Evolutionary conservation across 208 protist genomes (phyloP).

Genomic region (Phytomonas francai): DNA sequence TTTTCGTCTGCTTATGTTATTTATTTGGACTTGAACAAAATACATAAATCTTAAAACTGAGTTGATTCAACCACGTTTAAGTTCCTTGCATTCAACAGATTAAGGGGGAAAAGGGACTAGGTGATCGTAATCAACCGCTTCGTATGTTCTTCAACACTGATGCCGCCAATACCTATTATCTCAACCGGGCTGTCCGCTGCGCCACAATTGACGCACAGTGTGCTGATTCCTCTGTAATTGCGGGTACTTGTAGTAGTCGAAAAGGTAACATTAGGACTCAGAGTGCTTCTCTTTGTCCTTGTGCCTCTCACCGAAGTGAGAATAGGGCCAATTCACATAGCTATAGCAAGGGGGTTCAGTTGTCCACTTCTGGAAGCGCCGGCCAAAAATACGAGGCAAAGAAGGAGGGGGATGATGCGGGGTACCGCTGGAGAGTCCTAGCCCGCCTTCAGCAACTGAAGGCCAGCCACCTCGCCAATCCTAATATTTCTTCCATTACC

Average conservation of each 20-base stretch:
- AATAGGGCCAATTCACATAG: not conserved
- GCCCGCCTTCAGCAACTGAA: not conserved
- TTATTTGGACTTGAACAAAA: not conserved
- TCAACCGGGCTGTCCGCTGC: not conserved
- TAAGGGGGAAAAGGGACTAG: not conserved
- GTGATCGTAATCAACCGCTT: not conserved
- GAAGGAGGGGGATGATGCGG: not conserved
- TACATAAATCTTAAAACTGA: not conserved
- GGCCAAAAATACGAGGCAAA: not conserved
- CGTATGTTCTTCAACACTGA: slow-evolving; percentile 31
- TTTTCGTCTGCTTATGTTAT: too few species aligned
- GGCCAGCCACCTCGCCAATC: not conserved
- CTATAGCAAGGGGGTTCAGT: not conserved
- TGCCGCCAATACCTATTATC: slow-evolving; percentile 22
- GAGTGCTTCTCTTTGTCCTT: not conserved
- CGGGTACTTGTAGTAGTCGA: not conserved
- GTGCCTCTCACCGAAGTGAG: not conserved
- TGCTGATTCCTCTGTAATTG: not conserved
- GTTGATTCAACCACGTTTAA: not conserved
- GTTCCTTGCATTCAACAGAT: not conserved
- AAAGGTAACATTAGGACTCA: not conserved
- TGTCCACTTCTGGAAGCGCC: not conserved
- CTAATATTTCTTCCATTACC: not conserved
- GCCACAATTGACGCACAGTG: not conserved
- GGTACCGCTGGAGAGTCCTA: not conserved